phyloP scores from a whole-genome alignment of 345 rosid genomes.

The Xanthoceras sorbifolium region DNA sequence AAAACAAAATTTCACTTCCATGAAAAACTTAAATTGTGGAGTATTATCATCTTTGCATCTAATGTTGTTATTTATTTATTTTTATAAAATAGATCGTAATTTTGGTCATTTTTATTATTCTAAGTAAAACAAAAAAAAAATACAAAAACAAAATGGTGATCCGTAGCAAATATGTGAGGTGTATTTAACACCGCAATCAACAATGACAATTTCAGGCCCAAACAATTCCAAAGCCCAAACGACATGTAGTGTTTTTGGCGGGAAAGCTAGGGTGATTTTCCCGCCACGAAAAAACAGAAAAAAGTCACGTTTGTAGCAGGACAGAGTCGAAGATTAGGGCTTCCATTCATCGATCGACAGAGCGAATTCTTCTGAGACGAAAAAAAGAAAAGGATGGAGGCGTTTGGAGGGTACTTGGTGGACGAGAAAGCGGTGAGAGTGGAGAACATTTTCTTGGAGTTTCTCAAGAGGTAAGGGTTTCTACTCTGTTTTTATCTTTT shows the following conservation, averaged over 20 bases:
- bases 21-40: too few species aligned
- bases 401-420: slow-evolving; percentile 63
- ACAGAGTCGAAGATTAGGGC: not conserved
- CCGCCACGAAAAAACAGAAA: slow-evolving; percentile 5
- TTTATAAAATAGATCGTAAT: too few species aligned
- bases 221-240: too few species aligned
- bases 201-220: not conserved
- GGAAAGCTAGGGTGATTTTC: slow-evolving; percentile 3
- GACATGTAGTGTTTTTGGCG: not conserved
- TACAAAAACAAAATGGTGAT: too few species aligned
- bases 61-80: too few species aligned
- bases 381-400: slow-evolving; percentile 46
- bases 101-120: too few species aligned
- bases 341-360: not conserved
- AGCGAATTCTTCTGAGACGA: not conserved
- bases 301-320: not conserved
- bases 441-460: slow-evolving; percentile 84
- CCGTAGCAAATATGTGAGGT: too few species aligned
- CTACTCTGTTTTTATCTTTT: too few species aligned
- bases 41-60: too few species aligned
- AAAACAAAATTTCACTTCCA: too few species aligned
- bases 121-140: too few species aligned
- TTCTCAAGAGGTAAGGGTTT: slow-evolving; percentile 68
- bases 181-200: not conserved
- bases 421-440: slow-evolving; percentile 86